Conservation (phyloP, 495 filamentous ascomycete species). For the Xylaria flabelliformis region DNA sequence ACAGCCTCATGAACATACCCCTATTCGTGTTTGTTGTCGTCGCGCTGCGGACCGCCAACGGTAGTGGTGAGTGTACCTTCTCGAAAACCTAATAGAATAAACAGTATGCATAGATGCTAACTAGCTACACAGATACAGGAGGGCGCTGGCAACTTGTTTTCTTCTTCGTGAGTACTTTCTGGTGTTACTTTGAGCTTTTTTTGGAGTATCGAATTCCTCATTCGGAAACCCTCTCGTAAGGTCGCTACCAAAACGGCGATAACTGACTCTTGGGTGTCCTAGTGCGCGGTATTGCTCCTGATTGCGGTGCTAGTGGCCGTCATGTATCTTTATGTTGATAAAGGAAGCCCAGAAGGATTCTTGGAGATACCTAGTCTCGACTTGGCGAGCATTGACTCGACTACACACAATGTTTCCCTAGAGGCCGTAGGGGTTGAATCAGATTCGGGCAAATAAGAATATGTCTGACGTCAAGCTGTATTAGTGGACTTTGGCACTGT, state of each 20-base stretch:
- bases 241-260: not conserved
- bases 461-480: not conserved
- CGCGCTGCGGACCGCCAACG: constrained; percentile 43
- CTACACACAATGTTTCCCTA: not conserved
- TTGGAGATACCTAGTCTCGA: constrained; percentile 4
- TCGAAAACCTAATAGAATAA: not conserved
- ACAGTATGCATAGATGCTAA: constrained; percentile 2
- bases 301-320: constrained; percentile 28
- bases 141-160: constrained; percentile 36
- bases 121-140: constrained; percentile 11
- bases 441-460: not conserved
- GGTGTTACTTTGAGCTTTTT: not conserved
- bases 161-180: constrained; percentile 11
- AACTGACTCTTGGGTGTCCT: not conserved
- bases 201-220: not conserved
- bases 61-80: constrained; percentile 34
- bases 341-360: constrained; percentile 4
- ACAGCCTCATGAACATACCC: constrained; percentile 55
- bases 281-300: constrained; percentile 36
- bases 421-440: not conserved
- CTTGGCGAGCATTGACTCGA: not conserved
- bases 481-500: not conserved
- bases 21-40: constrained; percentile 56
- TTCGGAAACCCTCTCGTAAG: not conserved
- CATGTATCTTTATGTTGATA: constrained; percentile 23